Evolutionary conservation across 306 rosid species (phyloP).

Genomic region (Vachellia pachyceras): DNA sequence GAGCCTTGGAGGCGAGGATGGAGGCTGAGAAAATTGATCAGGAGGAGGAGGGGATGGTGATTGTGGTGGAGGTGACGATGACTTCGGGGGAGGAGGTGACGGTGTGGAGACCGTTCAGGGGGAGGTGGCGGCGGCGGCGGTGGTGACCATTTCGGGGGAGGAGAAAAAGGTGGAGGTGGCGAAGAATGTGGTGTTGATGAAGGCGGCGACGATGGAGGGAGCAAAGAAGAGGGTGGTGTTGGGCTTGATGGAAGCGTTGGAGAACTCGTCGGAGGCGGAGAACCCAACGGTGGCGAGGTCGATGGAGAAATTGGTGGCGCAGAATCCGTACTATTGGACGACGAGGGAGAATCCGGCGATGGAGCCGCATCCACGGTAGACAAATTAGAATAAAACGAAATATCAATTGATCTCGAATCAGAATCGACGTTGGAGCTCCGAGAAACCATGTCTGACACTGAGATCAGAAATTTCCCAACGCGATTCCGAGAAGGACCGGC

Average conservation of each 20-base stretch:
- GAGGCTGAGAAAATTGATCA: not conserved
- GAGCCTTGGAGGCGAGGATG: not conserved
- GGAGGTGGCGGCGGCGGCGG: not conserved
- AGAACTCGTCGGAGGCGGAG: not conserved
- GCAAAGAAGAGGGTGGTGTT: not conserved
- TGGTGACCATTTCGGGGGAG: not conserved
- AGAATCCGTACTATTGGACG: not conserved
- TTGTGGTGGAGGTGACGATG: not conserved
- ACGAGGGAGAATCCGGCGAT: not conserved
- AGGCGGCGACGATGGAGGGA: constrained; percentile 25
- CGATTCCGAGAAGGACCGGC: constrained; percentile 39
- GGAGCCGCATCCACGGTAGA: not conserved
- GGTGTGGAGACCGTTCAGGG: not conserved
- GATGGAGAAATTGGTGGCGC: not conserved
- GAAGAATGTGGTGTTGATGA: not conserved
- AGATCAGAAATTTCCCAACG: constrained; percentile 11
- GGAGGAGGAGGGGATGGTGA: constrained; percentile 36
- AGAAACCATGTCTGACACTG: constrained; percentile 49
- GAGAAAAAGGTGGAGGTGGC: not conserved
- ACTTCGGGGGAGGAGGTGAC: not conserved
- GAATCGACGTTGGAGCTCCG: not conserved
- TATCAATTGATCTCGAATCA: not conserved
- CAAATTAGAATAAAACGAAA: not conserved
- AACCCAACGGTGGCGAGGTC: constrained; percentile 9
- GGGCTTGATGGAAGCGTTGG: not conserved